Conservation (phyloP, 768 basidiomycete genomes). For the Phaffia tasmanica region DNA sequence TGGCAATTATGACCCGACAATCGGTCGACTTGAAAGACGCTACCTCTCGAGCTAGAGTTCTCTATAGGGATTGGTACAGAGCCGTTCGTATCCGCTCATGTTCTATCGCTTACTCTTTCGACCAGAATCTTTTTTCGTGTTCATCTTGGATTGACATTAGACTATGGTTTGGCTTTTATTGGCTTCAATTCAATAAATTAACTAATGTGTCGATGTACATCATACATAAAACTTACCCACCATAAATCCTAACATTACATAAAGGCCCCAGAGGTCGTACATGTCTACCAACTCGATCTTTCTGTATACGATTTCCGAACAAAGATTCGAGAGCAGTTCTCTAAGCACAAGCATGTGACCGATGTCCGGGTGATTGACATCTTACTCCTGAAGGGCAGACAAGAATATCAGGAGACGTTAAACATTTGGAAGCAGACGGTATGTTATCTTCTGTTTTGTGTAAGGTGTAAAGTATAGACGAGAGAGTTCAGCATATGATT, state of each 20-base stretch:
- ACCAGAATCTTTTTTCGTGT: constrained; percentile 10
- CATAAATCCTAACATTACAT: neutral
- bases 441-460: neutral
- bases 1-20: constrained; percentile 58
- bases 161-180: neutral
- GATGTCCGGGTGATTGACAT: constrained; percentile 76
- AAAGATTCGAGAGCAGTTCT: constrained; percentile 73
- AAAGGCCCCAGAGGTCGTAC: constrained; percentile 82
- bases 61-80: constrained; percentile 92
- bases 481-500: neutral
- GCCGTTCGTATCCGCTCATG: constrained; percentile 48
- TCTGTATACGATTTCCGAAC: constrained; percentile 68
- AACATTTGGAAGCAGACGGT: constrained; percentile 67
- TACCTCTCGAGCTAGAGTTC: constrained; percentile 54
- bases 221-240: neutral
- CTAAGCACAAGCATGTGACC: constrained; percentile 68
- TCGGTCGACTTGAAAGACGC: constrained; percentile 51
- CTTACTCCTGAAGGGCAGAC: constrained; percentile 66
- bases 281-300: constrained; percentile 68
- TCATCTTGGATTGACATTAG: constrained; percentile 12
- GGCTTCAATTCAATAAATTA: neutral
- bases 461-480: neutral
- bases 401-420: constrained; percentile 87
- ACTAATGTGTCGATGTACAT: neutral
- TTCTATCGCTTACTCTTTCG: constrained; percentile 15